A percentile compares a stretch with the other conserved stretches of the same genome.
Conservation (phyloP, 169 alveolate genomes). For the Plasmodium ovale region DNA sequence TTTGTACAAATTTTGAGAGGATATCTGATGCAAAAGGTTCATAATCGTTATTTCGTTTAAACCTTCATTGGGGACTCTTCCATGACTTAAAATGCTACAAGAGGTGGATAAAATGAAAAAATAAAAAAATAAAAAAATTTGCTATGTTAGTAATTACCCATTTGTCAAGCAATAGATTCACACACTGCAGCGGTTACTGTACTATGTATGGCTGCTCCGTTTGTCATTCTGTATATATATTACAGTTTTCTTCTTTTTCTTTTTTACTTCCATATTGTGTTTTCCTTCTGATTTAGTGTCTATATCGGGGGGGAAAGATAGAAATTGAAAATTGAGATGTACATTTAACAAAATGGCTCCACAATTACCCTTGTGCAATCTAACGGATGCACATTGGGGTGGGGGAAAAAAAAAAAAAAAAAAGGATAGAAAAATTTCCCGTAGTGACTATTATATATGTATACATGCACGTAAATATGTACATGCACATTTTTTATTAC, state of each 20-base stretch:
- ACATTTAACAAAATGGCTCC: no score
- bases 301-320: not conserved
- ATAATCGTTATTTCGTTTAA: conserved; percentile 66
- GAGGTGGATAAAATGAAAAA: no score
- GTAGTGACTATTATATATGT: no score
- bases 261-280: conserved; percentile 56
- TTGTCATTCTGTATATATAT: no score
- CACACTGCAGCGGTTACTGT: no score
- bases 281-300: conserved; percentile 62
- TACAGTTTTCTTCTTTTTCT: no score
- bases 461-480: not conserved
- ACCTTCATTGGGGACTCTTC: conserved; percentile 60
- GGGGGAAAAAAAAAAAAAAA: no score
- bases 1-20: conserved; percentile 68
- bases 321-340: not conserved
- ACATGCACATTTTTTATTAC: not conserved
- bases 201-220: no score
- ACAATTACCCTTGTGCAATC: no score
- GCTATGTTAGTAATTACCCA: not conserved
- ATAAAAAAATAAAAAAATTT: not conserved
- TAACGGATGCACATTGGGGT: no score
- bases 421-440: no score
- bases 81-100: conserved; percentile 36
- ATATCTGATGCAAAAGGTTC: conserved; percentile 54
- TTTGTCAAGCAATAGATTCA: not conserved